Conservation (phyloP, 208 protist genomes). For the Leishmania major region DNA sequence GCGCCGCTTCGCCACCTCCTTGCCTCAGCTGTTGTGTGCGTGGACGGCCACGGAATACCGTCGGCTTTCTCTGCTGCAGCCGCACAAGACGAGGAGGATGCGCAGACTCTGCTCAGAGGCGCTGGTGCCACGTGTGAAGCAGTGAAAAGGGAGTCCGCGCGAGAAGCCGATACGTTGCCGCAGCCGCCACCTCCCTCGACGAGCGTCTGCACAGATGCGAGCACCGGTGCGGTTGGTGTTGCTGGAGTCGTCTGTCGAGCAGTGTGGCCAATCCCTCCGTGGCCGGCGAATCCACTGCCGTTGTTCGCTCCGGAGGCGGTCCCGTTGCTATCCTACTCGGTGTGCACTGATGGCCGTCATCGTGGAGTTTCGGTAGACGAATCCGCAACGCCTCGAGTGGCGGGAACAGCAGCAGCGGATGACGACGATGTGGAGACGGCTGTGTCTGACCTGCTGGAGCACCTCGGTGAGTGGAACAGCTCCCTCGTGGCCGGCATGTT, state of each 20-base stretch:
- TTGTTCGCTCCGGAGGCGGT: neutral
- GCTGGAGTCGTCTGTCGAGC: slow-evolving; percentile 9
- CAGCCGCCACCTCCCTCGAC: neutral
- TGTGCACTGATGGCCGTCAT: neutral
- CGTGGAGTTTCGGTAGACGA: neutral
- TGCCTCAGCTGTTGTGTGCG: neutral
- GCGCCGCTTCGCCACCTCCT: slow-evolving; percentile 2
- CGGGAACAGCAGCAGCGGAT: neutral
- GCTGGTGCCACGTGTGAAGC: neutral
- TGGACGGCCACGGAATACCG: neutral
- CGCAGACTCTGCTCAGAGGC: neutral
- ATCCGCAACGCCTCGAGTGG: too few species aligned
- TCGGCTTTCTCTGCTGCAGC: neutral
- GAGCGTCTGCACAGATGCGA: neutral
- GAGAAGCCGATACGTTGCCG: neutral
- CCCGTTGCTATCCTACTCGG: slow-evolving; percentile 1
- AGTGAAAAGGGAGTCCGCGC: neutral
- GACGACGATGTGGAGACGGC: neutral
- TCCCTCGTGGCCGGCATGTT: slow-evolving; percentile 5
- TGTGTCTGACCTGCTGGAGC: slow-evolving; percentile 4
- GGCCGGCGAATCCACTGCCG: neutral
- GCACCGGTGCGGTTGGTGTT: neutral
- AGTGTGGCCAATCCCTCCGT: slow-evolving; percentile 11
- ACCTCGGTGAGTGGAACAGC: slow-evolving; percentile 19
- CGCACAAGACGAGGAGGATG: neutral